Base-by-base conservation (phyloP, 1,139 yeast species). In the Hansenula sp. region DNA sequence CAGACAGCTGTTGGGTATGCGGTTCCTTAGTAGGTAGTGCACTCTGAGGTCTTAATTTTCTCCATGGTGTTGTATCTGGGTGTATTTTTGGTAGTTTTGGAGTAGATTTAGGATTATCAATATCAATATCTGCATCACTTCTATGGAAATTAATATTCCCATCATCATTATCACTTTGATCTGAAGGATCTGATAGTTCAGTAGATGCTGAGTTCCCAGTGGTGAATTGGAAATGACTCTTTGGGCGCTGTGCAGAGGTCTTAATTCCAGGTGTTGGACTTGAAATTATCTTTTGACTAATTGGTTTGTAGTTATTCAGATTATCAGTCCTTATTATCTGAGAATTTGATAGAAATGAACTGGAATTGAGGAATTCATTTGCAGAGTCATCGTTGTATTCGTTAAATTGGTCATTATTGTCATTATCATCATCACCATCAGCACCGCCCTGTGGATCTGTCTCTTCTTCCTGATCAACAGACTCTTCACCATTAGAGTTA, bases 21-120 rank as follows among this genome's bases (percentile, higher is more conserved):
- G 11, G 3, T 2, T 38, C 42, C 9, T 36, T 44, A 17, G 37
- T 34, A 4, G 49, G 36, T 14, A 45, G 41, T 8, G 44, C 37
- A 28, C 56, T 52, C 16, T 38, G 39, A 5, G 56, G 55, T n/a
- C 59, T 47, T 4, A 55, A 44, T 16, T 48, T 46, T 36, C 64
- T 52, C 62, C 64, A 57, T 2, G 66, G 63, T 1, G 64, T 57
- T 34, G 57, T 45, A 11, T 62, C 60, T 16, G 56, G 58, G 16
- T 53, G 52, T 37, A 61, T 50, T 39, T 52, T 55, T 17, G 66
- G 66, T 19, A 55, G 43, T 24, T 48, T 48, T 5, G 57, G 59
- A 2, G 56, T 48, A 1, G 53, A 43, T 7, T 35, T 37, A 10
- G 52, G 51, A 24, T 49, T 47, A 36, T 53, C 59, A 29, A 61